These are phyloP conservation scores for Boletus insuetus DNA, from an alignment of 768 basidiomycete species.

Conservation along the genomic window DNA sequence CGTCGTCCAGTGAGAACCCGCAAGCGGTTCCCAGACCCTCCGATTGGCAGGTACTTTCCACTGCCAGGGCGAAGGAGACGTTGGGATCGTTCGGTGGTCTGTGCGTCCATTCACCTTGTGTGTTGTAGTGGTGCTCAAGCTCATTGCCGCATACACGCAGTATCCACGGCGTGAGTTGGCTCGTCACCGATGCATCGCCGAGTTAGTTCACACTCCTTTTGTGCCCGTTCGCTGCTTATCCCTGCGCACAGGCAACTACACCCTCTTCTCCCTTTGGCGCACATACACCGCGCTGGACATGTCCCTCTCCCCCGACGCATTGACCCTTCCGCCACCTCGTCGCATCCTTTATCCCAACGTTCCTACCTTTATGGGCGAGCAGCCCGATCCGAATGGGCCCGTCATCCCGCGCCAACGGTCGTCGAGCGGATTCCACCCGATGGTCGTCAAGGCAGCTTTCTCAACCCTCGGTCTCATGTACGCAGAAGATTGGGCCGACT, in stretches of 20 bases:
- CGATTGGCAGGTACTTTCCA: slow-evolving; percentile 63
- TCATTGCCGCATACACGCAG: slow-evolving; percentile 30
- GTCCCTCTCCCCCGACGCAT: slow-evolving; percentile 43
- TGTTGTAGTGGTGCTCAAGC: background rate
- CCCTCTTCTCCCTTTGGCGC: slow-evolving; percentile 75
- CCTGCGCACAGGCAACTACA: slow-evolving; percentile 51
- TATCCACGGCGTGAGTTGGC: slow-evolving; percentile 68
- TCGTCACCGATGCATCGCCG: slow-evolving; percentile 51
- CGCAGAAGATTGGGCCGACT: slow-evolving; percentile 75
- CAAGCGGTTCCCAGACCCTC: slow-evolving; percentile 41
- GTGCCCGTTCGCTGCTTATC: background rate
- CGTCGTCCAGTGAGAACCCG: slow-evolving; percentile 35
- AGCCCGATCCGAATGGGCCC: slow-evolving; percentile 30
- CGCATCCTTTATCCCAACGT: slow-evolving; percentile 73
- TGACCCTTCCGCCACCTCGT: slow-evolving; percentile 61
- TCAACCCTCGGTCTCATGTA: slow-evolving; percentile 68
- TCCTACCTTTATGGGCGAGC: slow-evolving; percentile 51
- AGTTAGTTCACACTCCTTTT: slow-evolving; percentile 36
- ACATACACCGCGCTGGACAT: slow-evolving; percentile 64
- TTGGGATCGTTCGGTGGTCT: slow-evolving; percentile 54
- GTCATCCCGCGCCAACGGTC: slow-evolving; percentile 41
- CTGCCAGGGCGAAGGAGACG: slow-evolving; percentile 42
- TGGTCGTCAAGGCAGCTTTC: slow-evolving; percentile 69
- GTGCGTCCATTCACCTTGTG: slow-evolving; percentile 32
- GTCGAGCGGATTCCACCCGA: slow-evolving; percentile 68